Evolutionary conservation across 1,139 yeast species (phyloP).

Genomic region (Pichia sp.): DNA sequence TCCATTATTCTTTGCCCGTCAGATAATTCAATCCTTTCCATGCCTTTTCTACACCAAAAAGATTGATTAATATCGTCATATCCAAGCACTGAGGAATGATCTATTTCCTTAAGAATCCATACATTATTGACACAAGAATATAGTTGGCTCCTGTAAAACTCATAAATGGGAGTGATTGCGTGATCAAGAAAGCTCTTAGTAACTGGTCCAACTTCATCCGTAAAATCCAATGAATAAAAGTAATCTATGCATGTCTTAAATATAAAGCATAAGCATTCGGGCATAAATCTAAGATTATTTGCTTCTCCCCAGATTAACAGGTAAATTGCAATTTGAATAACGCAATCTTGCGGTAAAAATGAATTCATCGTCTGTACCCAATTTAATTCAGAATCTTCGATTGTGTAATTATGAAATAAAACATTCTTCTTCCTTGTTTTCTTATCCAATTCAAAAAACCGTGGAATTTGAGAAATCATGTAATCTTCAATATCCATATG

Average conservation of each 20-base stretch:
- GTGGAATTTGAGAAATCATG: slow-evolving; percentile 31
- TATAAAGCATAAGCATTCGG: slow-evolving; percentile 77
- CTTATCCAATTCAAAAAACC: slow-evolving; percentile 20
- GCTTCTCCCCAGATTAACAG: slow-evolving; percentile 78
- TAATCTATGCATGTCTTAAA: slow-evolving; percentile 72
- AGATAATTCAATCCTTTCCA: slow-evolving; percentile 37
- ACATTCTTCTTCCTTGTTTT: slow-evolving; percentile 26
- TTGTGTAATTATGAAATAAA: slow-evolving; percentile 13
- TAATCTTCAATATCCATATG: slow-evolving; percentile 59
- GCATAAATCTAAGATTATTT: slow-evolving; percentile 72
- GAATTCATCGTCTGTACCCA: slow-evolving; percentile 44
- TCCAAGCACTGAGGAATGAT: slow-evolving; percentile 49
- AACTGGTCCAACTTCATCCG: slow-evolving; percentile 25
- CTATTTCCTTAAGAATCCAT: slow-evolving; percentile 41
- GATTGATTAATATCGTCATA: slow-evolving; percentile 59
- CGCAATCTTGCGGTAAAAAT: slow-evolving; percentile 39
- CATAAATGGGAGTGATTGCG: slow-evolving; percentile 69
- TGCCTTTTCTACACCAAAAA: slow-evolving; percentile 51
- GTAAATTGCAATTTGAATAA: slow-evolving; percentile 62
- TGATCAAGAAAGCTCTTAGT: slow-evolving; percentile 49
- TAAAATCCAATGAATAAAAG: slow-evolving; percentile 37
- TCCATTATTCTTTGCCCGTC: slow-evolving; percentile 36
- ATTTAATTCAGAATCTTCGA: slow-evolving; percentile 37
- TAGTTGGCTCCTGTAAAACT: slow-evolving; percentile 52
- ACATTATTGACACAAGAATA: slow-evolving; percentile 33